Evolutionary conservation across 768 basidiomycete species (phyloP).

Genomic region (Lactarius evosmus): DNA sequence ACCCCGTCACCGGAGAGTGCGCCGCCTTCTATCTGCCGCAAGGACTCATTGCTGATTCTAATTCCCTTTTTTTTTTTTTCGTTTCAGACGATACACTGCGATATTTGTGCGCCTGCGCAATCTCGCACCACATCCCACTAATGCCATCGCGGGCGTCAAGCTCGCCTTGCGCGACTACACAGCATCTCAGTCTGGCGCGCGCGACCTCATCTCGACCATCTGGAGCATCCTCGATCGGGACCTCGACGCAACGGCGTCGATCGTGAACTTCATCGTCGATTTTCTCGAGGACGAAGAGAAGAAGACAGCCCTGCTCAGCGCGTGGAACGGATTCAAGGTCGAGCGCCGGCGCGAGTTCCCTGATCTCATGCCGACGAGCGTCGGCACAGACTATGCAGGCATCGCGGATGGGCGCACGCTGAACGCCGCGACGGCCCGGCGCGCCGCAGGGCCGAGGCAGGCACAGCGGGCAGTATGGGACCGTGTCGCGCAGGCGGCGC

Average conservation of each 20-base stretch:
- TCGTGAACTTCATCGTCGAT: conserved; percentile 71
- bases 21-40: conserved; percentile 29
- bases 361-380: conserved; percentile 56
- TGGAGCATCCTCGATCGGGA: conserved; percentile 71
- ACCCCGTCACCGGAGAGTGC: conserved; percentile 55
- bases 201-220: conserved; percentile 85
- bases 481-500: conserved; percentile 81
- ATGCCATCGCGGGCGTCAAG: conserved; percentile 59
- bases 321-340: conserved; percentile 81
- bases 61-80: too few relatives aligned
- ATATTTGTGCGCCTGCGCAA: conserved; percentile 62
- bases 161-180: conserved; percentile 79
- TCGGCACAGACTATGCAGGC: conserved; percentile 69
- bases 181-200: conserved; percentile 69
- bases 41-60: background rate
- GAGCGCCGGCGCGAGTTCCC: conserved; percentile 91
- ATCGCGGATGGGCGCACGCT: conserved; percentile 81
- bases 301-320: conserved; percentile 64
- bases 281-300: conserved; percentile 83
- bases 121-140: conserved; percentile 54
- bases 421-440: conserved; percentile 72
- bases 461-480: conserved; percentile 76
- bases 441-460: conserved; percentile 42
- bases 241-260: conserved; percentile 70
- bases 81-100: conserved; percentile 63